Base-by-base conservation (phyloP, 371 early-diverging fungal genomes). In the Funneliformis caledonium region DNA sequence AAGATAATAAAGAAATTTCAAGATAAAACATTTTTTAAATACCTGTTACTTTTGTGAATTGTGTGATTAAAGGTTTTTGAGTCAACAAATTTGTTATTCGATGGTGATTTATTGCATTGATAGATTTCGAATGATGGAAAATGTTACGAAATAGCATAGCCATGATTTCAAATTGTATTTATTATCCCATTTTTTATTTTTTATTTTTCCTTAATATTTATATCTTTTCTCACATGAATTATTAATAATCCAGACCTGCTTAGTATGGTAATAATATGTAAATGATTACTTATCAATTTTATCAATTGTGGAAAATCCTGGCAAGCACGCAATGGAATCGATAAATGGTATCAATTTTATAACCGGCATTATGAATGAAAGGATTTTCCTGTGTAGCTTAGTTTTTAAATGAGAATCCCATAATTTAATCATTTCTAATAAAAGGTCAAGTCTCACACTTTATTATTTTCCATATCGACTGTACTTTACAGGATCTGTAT, bases 401-500 rank as follows among this genome's bases (percentile, higher is more conserved):
- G 26, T 26, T 19, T 56, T 37, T 1, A 37, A 56, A 19, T 56
- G 7, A 19, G 56, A 3, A 56, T 56, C 56, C 56, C 56, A 56
- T 56, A 56, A 56, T 56, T 47, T 56, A 16, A 56, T 1, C 5
- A 19, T 56, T 16, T 56, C 19, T 19, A 19, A 56, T 56, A 56
- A 19, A 56, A 19, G 19, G 16, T 56, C 16, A 11, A 6, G 56
- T 19, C 16, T 56, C 19, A 6, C 7, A 2, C 12, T 19, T 7
- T 19, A 19, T 56, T 0, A 14, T 19, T 2, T 69, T 70, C 73
- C 31, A 56, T 50, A 80, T 61, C 81, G 81, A 81, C 81, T 81
- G 81, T 81, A 81, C 81, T 81, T 80, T 81, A 80, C 81, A 81
- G 81, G 81, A 81, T 81, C 81, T 81, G 67, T 81, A 79, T 61